Percentiles rank a stretch among this genome's conserved stretches.
These are phyloP conservation scores for Hyaloscypha hepaticicola DNA, from an alignment of 495 filamentous ascomycete species.

Conservation along the genomic window DNA sequence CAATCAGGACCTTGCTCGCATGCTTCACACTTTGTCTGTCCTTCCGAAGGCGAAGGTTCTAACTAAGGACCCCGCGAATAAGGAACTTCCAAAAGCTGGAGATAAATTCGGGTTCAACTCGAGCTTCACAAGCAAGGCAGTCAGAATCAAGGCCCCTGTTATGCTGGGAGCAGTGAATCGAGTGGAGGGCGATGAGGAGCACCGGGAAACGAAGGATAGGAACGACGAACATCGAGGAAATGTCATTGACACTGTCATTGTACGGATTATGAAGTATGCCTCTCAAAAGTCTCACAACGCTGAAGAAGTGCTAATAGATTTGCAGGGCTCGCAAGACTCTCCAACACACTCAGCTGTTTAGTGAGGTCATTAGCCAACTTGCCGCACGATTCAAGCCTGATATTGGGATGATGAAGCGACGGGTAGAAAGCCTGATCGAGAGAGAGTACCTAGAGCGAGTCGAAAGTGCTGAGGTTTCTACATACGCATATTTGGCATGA, in stretches of 20 bases:
- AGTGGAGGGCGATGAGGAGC: conserved; percentile 80
- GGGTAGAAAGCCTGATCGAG: conserved; percentile 90
- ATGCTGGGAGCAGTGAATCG: conserved; percentile 73
- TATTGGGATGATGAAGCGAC: conserved; percentile 84
- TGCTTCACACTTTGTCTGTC: conserved; percentile 83
- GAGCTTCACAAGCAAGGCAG: conserved; percentile 74
- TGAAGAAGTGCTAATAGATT: neutral
- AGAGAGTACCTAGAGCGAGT: conserved; percentile 93
- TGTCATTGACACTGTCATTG: conserved; percentile 84
- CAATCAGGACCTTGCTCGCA: conserved; percentile 70
- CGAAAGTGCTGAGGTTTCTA: conserved; percentile 62
- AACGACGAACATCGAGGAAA: conserved; percentile 76
- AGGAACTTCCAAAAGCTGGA: conserved; percentile 66
- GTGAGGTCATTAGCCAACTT: conserved; percentile 81
- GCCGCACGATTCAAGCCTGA: conserved; percentile 83
- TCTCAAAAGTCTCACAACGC: conserved; percentile 9
- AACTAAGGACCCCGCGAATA: conserved; percentile 78
- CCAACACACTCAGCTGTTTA: conserved; percentile 75
- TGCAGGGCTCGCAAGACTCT: conserved; percentile 85
- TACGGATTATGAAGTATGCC: conserved; percentile 93
- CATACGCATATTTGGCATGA: conserved; percentile 72
- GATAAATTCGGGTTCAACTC: conserved; percentile 87
- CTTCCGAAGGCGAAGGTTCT: conserved; percentile 81
- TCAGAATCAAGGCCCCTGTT: conserved; percentile 72
- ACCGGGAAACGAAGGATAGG: conserved; percentile 83